These are phyloP conservation scores for Setaria italica DNA, from an alignment of 202 grass and related monocot genomes.

Conservation along the genomic window DNA sequence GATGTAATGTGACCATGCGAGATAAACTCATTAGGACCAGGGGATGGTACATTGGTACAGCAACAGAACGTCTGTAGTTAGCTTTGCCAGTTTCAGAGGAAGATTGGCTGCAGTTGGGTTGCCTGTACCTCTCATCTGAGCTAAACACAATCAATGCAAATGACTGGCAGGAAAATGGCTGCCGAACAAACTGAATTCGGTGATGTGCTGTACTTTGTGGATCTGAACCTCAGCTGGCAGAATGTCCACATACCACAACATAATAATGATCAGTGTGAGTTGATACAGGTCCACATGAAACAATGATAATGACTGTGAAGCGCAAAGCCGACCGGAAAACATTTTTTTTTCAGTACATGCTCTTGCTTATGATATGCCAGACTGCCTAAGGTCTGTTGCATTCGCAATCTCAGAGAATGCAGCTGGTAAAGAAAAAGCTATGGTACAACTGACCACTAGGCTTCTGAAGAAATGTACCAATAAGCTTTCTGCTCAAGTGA, in stretches of 20 bases:
- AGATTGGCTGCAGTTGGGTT: conserved; percentile 24
- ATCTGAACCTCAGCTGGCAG: conserved; percentile 17
- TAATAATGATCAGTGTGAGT: background rate
- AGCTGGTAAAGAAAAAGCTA: background rate
- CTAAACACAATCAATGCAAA: conserved; percentile 1
- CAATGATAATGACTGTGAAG: background rate
- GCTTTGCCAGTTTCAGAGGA: conserved; percentile 1
- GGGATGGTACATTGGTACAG: conserved; percentile 11
- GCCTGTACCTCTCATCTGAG: conserved; percentile 34
- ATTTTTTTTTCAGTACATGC: background rate
- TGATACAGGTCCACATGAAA: conserved; percentile 30
- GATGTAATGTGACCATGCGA: background rate
- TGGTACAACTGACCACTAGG: background rate
- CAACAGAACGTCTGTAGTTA: background rate
- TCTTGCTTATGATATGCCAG: background rate
- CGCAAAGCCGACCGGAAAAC: background rate
- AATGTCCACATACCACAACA: conserved; percentile 8
- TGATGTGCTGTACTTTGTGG: background rate
- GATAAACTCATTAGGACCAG: background rate
- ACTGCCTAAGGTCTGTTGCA: background rate
- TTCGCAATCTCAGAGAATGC: background rate
- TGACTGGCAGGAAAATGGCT: conserved; percentile 40
- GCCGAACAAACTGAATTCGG: conserved; percentile 31
- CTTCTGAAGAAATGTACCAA: background rate
- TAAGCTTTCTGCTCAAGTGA: background rate